Conservation (phyloP, 2,329 filamentous ascomycete species). For the Daldinia eschscholtzii region DNA sequence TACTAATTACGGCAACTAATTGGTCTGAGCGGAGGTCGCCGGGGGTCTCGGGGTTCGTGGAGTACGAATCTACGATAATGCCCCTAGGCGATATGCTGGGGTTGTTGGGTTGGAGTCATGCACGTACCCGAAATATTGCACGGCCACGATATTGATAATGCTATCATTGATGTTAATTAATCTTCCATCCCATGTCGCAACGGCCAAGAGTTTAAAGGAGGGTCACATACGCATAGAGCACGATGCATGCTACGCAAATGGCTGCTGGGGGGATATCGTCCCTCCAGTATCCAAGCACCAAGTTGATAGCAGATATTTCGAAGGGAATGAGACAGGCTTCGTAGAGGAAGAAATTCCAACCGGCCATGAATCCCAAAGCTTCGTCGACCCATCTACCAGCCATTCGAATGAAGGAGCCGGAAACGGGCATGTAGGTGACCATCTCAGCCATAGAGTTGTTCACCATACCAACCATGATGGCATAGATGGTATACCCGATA, state of each 20-base stretch:
- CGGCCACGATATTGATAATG: slow-evolving; percentile 51
- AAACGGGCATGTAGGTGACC: slow-evolving; percentile 72
- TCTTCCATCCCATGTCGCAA: slow-evolving; percentile 1
- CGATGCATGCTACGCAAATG: slow-evolving; percentile 58
- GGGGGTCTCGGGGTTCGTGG: slow-evolving; percentile 5
- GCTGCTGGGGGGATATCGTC: slow-evolving; percentile 60
- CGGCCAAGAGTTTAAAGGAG: not conserved
- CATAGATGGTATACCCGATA: slow-evolving; percentile 69
- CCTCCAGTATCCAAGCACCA: slow-evolving; percentile 62
- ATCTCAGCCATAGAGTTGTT: slow-evolving; percentile 77
- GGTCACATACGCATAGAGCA: slow-evolving; percentile 57
- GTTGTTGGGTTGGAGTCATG: not conserved
- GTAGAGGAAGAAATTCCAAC: slow-evolving; percentile 60
- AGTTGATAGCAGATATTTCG: slow-evolving; percentile 57
- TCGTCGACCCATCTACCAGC: slow-evolving; percentile 76
- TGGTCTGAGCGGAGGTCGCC: not conserved
- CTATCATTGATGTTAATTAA: slow-evolving; percentile 43
- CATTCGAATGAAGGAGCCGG: slow-evolving; percentile 73
- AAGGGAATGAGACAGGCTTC: slow-evolving; percentile 58
- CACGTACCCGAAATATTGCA: slow-evolving; percentile 51
- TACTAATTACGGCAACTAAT: slow-evolving; percentile 11
- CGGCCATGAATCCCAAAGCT: slow-evolving; percentile 69
- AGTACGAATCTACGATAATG: slow-evolving; percentile 10
- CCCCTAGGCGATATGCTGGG: not conserved
- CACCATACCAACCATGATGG: slow-evolving; percentile 66